A percentile compares a stretch with the other conserved stretches of the same genome.
Conservation (phyloP, 257 asterid species). For the Solanum bukasovii region DNA sequence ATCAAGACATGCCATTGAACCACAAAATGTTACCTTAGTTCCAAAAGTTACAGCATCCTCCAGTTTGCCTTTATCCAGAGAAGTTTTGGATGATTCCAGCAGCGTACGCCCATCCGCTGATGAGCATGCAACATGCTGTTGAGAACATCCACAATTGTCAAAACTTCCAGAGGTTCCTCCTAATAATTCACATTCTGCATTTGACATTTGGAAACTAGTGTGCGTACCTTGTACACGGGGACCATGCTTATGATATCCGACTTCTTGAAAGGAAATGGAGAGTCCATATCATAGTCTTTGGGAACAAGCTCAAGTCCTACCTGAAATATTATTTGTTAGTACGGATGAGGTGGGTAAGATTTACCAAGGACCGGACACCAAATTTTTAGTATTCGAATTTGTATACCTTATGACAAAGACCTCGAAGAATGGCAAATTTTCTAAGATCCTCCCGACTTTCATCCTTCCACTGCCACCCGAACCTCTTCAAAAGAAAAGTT, state of each 20-base stretch:
- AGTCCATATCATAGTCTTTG: conserved; percentile 81
- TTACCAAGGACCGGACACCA: background rate
- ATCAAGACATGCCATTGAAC: background rate
- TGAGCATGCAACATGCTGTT: conserved; percentile 90
- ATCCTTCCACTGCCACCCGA: conserved; percentile 71
- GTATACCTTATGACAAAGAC: conserved; percentile 87
- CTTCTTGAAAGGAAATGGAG: conserved; percentile 63
- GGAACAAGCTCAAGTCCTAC: conserved; percentile 89
- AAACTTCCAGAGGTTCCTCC: conserved; percentile 8
- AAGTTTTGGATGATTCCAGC: conserved; percentile 89
- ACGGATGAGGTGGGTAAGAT: conserved; percentile 5
- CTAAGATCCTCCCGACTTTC: conserved; percentile 55
- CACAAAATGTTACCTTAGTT: conserved; percentile 50
- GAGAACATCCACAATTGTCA: conserved; percentile 11
- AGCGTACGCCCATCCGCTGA: conserved; percentile 95
- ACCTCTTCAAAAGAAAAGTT: conserved; percentile 54
- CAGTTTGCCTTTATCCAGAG: conserved; percentile 94
- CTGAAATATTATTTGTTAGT: conserved; percentile 25
- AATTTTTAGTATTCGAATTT: background rate
- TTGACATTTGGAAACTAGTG: background rate
- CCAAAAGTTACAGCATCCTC: conserved; percentile 94
- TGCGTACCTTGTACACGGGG: conserved; percentile 81
- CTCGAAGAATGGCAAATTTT: conserved; percentile 81
- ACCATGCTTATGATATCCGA: conserved; percentile 80
- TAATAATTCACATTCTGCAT: background rate